These are phyloP conservation scores for Ensete ventricosum DNA, from an alignment of 176 grass and related monocot species.

Conservation along the genomic window DNA sequence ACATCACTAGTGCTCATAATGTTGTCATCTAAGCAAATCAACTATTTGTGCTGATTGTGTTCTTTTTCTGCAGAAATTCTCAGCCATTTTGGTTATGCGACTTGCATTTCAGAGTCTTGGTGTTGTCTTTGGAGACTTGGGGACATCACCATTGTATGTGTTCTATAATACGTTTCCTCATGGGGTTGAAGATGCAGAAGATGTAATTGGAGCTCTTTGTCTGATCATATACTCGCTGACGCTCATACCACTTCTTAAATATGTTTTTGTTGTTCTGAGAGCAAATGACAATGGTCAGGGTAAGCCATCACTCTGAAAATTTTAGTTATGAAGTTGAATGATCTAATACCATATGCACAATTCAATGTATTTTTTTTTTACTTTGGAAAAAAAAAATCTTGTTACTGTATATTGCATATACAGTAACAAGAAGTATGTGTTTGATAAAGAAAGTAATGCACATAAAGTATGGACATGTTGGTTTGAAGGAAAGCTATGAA, in stretches of 20 bases:
- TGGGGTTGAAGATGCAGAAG: slow-evolving; percentile 57
- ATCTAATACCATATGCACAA: not conserved
- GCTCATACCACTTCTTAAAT: slow-evolving; percentile 83
- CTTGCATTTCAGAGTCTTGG: slow-evolving; percentile 95
- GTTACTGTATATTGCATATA: not conserved
- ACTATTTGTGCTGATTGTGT: not conserved
- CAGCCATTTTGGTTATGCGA: slow-evolving; percentile 51
- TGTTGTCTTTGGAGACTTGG: slow-evolving; percentile 92
- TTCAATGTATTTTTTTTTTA: not conserved
- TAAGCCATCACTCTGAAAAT: slow-evolving; percentile 19
- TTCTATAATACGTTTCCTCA: slow-evolving; percentile 85
- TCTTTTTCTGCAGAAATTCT: slow-evolving; percentile 64
- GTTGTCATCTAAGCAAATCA: too few species aligned
- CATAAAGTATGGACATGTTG: not conserved
- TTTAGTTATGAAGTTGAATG: too few species aligned
- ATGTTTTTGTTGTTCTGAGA: slow-evolving; percentile 79
- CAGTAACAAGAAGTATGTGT: too few species aligned
- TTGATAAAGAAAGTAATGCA: not conserved
- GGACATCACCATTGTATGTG: slow-evolving; percentile 83
- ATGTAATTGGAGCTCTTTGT: slow-evolving; percentile 88
- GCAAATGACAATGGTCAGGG: slow-evolving; percentile 96
- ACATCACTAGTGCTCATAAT: not conserved
- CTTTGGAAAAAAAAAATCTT: not conserved
- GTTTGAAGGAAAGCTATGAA: not conserved
- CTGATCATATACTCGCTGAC: slow-evolving; percentile 96